Conservation (phyloP, 345 rosid species). For the Kandelia obovata region DNA sequence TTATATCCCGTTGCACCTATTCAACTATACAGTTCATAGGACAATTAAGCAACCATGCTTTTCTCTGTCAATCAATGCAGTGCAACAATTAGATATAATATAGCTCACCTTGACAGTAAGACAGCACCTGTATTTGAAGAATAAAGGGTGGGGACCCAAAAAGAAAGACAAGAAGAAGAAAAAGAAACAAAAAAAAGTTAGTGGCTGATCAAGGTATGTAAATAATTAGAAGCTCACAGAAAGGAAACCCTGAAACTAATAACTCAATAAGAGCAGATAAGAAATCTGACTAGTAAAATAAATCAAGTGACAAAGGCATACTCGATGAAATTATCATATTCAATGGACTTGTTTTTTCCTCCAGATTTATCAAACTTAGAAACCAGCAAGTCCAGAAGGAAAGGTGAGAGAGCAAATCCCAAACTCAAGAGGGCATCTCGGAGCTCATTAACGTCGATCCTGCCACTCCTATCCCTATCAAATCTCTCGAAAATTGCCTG, state of each 20-base stretch:
- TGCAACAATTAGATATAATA: too few species aligned
- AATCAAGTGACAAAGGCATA: constrained; percentile 24
- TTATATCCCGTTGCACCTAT: too few species aligned
- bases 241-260: too few species aligned
- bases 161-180: background rate
- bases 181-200: background rate
- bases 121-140: constrained; percentile 67
- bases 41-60: too few species aligned
- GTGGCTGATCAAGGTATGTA: background rate
- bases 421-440: constrained; percentile 73
- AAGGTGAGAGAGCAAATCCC: constrained; percentile 69
- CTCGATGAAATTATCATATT: constrained; percentile 97
- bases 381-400: constrained; percentile 66
- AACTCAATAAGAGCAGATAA: too few species aligned
- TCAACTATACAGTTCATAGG: too few species aligned
- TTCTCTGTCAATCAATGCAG: too few species aligned
- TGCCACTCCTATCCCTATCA: constrained; percentile 86
- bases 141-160: background rate
- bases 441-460: constrained; percentile 71
- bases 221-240: too few species aligned
- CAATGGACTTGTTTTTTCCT: constrained; percentile 66
- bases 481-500: constrained; percentile 81
- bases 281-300: background rate
- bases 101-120: constrained; percentile 81
- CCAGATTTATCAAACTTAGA: constrained; percentile 82